A percentile compares a stretch with the other conserved stretches of the same genome.
Conservation (phyloP, 345 rosid species). For the Nephelium lappaceum region DNA sequence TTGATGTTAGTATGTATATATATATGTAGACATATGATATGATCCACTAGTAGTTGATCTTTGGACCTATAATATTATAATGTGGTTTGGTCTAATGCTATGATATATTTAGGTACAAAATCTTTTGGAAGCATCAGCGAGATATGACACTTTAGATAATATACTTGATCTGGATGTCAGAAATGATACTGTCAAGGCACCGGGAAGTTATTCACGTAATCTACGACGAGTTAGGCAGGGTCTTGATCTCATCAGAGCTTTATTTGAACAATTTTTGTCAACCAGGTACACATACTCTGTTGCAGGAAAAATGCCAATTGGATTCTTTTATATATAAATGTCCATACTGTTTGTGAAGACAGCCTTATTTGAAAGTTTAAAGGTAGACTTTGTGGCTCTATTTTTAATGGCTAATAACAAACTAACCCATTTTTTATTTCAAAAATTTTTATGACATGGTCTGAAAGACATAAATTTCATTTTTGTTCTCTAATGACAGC, state of each 20-base stretch:
- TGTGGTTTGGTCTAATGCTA: neutral
- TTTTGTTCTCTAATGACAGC: no score
- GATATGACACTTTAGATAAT: constrained; percentile 47
- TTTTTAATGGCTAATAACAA: no score
- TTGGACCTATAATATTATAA: no score
- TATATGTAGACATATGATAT: no score
- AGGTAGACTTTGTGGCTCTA: no score
- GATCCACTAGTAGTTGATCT: no score
- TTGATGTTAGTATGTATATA: no score
- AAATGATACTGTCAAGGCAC: constrained; percentile 66
- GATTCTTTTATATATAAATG: neutral
- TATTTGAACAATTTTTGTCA: constrained; percentile 70
- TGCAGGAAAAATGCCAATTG: neutral
- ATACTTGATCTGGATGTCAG: constrained; percentile 69
- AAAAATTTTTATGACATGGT: no score
- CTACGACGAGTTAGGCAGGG: constrained; percentile 91
- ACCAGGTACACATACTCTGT: constrained; percentile 45
- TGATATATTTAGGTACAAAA: constrained; percentile 47
- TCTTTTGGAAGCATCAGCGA: constrained; percentile 74
- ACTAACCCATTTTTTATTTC: no score
- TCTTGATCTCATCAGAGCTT: constrained; percentile 81
- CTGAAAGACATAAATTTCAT: no score
- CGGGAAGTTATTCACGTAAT: constrained; percentile 83
- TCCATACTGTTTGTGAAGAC: no score
- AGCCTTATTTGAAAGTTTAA: no score